These are phyloP conservation scores for Colletotrichum orbiculare DNA, from an alignment of 2,329 filamentous ascomycete genomes.

Conservation along the genomic window DNA sequence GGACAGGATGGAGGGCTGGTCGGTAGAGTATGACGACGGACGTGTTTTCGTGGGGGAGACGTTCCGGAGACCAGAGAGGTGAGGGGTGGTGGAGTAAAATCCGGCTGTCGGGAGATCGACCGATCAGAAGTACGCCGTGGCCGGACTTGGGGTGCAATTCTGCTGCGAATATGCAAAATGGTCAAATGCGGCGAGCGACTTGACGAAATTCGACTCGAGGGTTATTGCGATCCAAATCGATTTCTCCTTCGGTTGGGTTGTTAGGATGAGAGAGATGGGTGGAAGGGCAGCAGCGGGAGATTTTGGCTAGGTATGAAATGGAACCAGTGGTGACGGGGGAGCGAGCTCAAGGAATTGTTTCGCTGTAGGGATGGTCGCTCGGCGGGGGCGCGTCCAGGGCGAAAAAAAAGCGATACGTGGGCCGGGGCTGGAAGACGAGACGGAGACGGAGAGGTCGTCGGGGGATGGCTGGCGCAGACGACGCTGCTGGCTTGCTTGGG, in stretches of 20 bases:
- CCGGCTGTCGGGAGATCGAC: constrained; percentile 22
- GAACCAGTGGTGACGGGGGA: constrained; percentile 29
- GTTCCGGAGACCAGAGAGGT: neutral
- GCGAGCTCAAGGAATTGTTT: constrained; percentile 36
- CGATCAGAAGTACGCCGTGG: constrained; percentile 4
- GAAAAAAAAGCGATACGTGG: constrained; percentile 12
- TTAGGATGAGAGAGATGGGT: constrained; percentile 6
- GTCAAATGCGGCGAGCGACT: neutral
- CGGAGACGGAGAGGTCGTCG: constrained; percentile 29
- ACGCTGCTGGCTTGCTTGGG: too few species aligned
- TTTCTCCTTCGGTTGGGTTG: constrained; percentile 2
- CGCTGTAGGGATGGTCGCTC: constrained; percentile 27
- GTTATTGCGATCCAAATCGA: constrained; percentile 15
- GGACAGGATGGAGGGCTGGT: constrained; percentile 5
- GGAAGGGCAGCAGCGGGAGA: constrained; percentile 12
- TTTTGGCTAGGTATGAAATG: constrained; percentile 27
- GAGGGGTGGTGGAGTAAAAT: constrained; percentile 24
- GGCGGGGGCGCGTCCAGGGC: constrained; percentile 28
- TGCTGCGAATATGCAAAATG: neutral
- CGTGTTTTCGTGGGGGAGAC: constrained; percentile 1
- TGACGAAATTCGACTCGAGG: constrained; percentile 16
- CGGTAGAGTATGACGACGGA: constrained; percentile 4
- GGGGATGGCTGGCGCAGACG: too few species aligned
- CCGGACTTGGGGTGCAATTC: neutral
- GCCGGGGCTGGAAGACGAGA: constrained; percentile 20